phyloP scores from a whole-genome alignment of 2,329 filamentous ascomycete species.

The Monosporascus ibericus region DNA sequence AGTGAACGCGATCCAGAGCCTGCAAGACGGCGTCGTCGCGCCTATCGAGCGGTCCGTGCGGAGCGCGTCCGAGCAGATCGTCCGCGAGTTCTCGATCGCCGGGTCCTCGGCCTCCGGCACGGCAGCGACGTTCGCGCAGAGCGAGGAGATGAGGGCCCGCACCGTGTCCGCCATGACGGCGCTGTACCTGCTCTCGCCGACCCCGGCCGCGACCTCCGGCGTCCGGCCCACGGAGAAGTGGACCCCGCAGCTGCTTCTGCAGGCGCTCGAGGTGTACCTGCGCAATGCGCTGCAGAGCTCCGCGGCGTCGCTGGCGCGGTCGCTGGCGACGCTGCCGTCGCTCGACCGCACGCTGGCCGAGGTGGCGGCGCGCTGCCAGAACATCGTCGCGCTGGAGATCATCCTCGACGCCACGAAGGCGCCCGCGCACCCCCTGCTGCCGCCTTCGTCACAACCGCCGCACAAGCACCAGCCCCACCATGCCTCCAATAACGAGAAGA shows the following conservation, averaged over 20 bases:
- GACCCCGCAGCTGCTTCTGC: slow-evolving; percentile 66
- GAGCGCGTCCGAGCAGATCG: slow-evolving; percentile 67
- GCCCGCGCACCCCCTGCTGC: slow-evolving; percentile 62
- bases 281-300: slow-evolving; percentile 75
- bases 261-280: slow-evolving; percentile 74
- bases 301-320: slow-evolving; percentile 65
- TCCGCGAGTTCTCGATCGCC: slow-evolving; percentile 76
- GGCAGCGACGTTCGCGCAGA: slow-evolving; percentile 52
- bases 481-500: slow-evolving; percentile 15
- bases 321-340: slow-evolving; percentile 71
- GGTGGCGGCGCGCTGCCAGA: slow-evolving; percentile 79
- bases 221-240: slow-evolving; percentile 44
- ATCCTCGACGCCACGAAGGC: slow-evolving; percentile 65
- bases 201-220: slow-evolving; percentile 31
- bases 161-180: slow-evolving; percentile 69
- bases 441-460: slow-evolving; percentile 12
- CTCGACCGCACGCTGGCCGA: slow-evolving; percentile 79
- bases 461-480: slow-evolving; percentile 5
- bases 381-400: slow-evolving; percentile 79
- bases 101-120: slow-evolving; percentile 33
- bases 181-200: slow-evolving; percentile 75
- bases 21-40: slow-evolving; percentile 62
- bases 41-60: slow-evolving; percentile 71
- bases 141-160: slow-evolving; percentile 68
- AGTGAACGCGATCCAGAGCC: slow-evolving; percentile 63